Base-by-base conservation (phyloP, 768 basidiomycete genomes). In the Lactarius indigo region DNA sequence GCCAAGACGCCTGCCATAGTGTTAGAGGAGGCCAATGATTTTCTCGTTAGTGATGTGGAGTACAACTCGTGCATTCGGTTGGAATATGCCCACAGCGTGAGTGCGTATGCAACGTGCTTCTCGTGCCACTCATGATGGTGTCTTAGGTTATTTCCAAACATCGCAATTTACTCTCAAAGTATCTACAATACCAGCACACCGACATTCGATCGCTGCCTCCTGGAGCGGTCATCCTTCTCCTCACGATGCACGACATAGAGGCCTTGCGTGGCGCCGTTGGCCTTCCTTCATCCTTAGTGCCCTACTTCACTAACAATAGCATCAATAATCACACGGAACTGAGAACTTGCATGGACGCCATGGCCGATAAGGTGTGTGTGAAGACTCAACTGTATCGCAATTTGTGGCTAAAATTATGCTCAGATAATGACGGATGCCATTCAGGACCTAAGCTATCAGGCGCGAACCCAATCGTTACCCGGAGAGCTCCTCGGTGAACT, bases 21-120 rank as follows among this genome's bases (percentile, higher is more conserved):
- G 12, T 77, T 90, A 33, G 96, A 97, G 74, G 87, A 86, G 65
- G 85, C 91, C 0, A 86, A 87, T 61, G 95, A 96, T 73, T 88
- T 87, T 20, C 85, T 92, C 50, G 88, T 88, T 20, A 93, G 91
- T 71, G 94, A 95, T 68, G 81, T 98, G 28, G 95, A 96, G 75
- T 97, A 96, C 74, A 96, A 94, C 73, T 89, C 94, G 5, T 89
- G 95, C 33, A 84, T 98, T 59, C 82, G 95, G 20, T 89, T 90
- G 71, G 94, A 96, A 72, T 96, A 90, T 71, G 87, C 87, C 0
- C 82, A 87, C 68, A 88, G 85, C 41, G 93, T 92, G 72, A 70
- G 86, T 70, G 26, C 30, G 12, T 50, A 59, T n/a, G 17, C 42
- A 15, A 9, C 17, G 17, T 47, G 18, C 9, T 28, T 61, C 9